phyloP scores from a whole-genome alignment of 148 eudicot species.

The Oxyria digyna region DNA sequence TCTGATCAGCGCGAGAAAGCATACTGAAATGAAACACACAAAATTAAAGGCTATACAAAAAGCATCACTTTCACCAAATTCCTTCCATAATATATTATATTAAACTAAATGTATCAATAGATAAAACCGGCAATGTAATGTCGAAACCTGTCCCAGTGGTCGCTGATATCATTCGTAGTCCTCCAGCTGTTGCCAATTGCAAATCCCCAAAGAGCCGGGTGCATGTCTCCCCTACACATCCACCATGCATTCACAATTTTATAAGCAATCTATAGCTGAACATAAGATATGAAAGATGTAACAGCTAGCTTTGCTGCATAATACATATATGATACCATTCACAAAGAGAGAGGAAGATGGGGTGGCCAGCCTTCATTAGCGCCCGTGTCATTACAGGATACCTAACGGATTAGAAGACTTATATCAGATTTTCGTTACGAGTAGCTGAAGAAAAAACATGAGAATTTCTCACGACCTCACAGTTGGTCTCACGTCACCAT shows the following conservation, averaged over 20 bases:
- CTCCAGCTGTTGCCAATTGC: conserved; percentile 13
- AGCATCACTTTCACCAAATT: too few species aligned
- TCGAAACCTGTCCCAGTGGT: conserved; percentile 4
- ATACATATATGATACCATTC: conserved; percentile 79
- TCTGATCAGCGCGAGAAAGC: conserved; percentile 62
- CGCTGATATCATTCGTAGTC: conserved; percentile 9
- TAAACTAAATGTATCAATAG: not conserved
- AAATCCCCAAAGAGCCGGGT: conserved; percentile 11
- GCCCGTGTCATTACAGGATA: conserved; percentile 84
- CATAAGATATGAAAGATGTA: not conserved
- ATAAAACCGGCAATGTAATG: not conserved
- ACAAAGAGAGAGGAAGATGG: conserved; percentile 78
- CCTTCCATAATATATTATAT: too few species aligned
- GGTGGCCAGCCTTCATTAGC: conserved; percentile 59
- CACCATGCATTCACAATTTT: not conserved
- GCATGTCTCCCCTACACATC: conserved; percentile 12
- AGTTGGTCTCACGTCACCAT: conserved; percentile 46
- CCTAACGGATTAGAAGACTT: conserved; percentile 14
- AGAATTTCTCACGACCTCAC: conserved; percentile 28
- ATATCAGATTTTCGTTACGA: not conserved
- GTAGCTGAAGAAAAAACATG: not conserved
- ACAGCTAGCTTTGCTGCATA: conserved; percentile 1
- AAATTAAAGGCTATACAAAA: too few species aligned
- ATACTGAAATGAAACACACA: too few species aligned
- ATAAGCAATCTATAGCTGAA: not conserved